Conservation (phyloP, 805 yeast genomes). For the baker's yeast (Saccharomyces cerevisiae) region DNA sequence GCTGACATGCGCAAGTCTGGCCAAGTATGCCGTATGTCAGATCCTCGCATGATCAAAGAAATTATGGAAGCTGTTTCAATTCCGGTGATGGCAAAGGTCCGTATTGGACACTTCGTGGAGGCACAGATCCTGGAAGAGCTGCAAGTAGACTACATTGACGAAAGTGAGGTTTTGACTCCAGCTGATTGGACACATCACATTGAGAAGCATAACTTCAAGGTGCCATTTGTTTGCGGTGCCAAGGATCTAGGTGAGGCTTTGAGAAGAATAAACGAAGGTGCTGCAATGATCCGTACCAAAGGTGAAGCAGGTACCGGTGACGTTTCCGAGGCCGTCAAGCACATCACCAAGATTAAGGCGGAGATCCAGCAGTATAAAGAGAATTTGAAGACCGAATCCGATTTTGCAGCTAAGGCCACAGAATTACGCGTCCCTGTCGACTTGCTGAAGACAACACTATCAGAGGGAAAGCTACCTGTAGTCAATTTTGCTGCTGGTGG, state of each 20-base stretch:
- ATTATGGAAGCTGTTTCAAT: constrained; percentile 60
- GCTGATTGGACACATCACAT: constrained; percentile 67
- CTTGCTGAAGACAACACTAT: constrained; percentile 37
- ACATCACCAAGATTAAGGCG: constrained; percentile 51
- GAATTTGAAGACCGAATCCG: constrained; percentile 37
- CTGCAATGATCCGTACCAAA: constrained; percentile 80
- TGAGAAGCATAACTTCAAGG: constrained; percentile 47
- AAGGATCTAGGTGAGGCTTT: constrained; percentile 75
- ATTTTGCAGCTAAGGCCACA: constrained; percentile 44
- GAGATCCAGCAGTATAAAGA: constrained; percentile 38
- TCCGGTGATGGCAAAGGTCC: constrained; percentile 79
- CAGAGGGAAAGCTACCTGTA: constrained; percentile 61
- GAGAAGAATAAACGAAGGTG: constrained; percentile 72
- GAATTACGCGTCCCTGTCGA: constrained; percentile 52
- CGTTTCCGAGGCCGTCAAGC: constrained; percentile 72
- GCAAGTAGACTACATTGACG: constrained; percentile 74
- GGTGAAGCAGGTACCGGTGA: constrained; percentile 91
- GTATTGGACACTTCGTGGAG: constrained; percentile 78
- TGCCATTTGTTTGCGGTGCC: constrained; percentile 82
- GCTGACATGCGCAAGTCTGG: constrained; percentile 79
- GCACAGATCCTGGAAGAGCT: constrained; percentile 68
- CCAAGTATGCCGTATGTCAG: constrained; percentile 80
- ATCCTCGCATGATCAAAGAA: constrained; percentile 67
- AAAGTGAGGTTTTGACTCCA: constrained; percentile 76
- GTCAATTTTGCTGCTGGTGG: constrained; percentile 88